These are phyloP conservation scores for Lipomyces sp. DNA, from an alignment of 805 yeast species.

Conservation along the genomic window DNA sequence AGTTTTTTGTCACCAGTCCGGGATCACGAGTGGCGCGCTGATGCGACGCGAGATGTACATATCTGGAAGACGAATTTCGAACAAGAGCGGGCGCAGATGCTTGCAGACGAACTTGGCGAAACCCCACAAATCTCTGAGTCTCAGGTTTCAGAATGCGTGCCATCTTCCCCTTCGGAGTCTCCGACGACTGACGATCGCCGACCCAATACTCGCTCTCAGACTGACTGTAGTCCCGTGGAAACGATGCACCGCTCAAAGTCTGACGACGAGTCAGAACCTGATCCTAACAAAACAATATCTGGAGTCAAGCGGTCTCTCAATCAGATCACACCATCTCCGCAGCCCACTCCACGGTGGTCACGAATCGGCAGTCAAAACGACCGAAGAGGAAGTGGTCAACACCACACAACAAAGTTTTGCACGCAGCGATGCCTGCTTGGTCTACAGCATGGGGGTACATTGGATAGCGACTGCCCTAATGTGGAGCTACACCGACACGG, in stretches of 20 bases:
- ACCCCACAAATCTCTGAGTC: background rate
- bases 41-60: background rate
- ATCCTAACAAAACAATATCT: background rate
- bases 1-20: background rate
- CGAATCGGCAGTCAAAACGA: constrained; percentile 4
- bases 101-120: background rate
- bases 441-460: background rate
- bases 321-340: background rate
- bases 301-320: background rate
- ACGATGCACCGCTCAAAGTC: background rate
- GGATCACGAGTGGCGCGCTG: background rate
- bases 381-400: background rate
- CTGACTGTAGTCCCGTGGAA: background rate
- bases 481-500: constrained; percentile 9
- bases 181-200: background rate
- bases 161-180: background rate
- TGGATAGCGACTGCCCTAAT: constrained; percentile 2
- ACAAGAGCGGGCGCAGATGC: background rate
- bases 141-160: background rate
- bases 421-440: constrained; percentile 10
- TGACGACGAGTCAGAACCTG: background rate
- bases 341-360: background rate
- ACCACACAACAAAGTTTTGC: constrained; percentile 6
- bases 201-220: background rate
- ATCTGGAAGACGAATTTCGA: background rate